These are phyloP conservation scores for Panaeolus papilionaceus DNA, from an alignment of 768 basidiomycete genomes.

Conservation along the genomic window DNA sequence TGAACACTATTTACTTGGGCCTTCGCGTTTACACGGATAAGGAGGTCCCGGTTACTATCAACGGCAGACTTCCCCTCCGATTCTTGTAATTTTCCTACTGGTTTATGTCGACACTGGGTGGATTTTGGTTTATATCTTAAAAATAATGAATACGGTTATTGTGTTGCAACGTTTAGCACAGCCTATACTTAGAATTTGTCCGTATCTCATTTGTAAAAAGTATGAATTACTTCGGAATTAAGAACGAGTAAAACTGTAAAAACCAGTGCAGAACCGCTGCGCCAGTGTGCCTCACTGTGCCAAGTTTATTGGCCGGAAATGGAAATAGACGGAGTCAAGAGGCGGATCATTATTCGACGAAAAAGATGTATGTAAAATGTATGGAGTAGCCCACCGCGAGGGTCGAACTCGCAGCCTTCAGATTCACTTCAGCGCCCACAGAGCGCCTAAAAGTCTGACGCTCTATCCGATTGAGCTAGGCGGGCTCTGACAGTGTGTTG, in stretches of 20 bases:
- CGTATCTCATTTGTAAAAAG: no score
- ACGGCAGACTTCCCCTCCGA: constrained; percentile 23
- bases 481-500: constrained; percentile 40
- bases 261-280: no score
- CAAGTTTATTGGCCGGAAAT: no score
- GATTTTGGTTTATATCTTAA: no score
- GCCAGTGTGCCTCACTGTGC: no score
- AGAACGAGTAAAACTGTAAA: no score
- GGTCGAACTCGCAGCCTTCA: constrained; percentile 88
- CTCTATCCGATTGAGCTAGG: constrained; percentile 76
- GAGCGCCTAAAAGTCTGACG: constrained; percentile 55
- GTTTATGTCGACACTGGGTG: no score
- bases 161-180: no score
- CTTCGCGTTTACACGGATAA: constrained; percentile 35
- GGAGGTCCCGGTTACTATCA: constrained; percentile 29
- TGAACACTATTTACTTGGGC: constrained; percentile 34
- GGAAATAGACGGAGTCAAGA: no score
- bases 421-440: constrained; percentile 39
- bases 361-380: constrained; percentile 14
- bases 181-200: no score
- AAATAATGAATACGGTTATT: no score
- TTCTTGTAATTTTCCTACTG: neutral
- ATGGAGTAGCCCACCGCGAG: constrained; percentile 73
- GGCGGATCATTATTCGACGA: neutral
- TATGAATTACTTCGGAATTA: no score